These are phyloP conservation scores for Coemansia pectinata DNA, from an alignment of 192 early-diverging fungal genomes.

Conservation along the genomic window DNA sequence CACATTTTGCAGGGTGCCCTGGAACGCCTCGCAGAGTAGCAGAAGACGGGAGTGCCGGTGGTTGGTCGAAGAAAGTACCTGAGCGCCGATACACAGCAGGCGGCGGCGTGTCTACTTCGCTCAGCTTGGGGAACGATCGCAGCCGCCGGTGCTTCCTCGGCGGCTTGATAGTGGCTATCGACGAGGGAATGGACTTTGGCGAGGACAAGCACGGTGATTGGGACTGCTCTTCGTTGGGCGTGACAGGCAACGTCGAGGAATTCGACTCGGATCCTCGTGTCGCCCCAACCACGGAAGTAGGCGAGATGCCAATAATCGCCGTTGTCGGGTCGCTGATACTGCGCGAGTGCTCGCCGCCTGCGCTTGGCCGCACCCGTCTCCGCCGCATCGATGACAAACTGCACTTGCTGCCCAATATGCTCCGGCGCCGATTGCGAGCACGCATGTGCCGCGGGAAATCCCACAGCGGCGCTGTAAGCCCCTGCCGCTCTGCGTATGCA, in stretches of 20 bases:
- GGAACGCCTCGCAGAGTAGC: slow-evolving; percentile 37
- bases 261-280: slow-evolving; percentile 1
- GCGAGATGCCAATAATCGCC: slow-evolving; percentile 17
- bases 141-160: not conserved
- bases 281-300: not conserved
- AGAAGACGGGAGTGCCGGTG: not conserved
- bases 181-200: not conserved
- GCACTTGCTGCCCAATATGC: slow-evolving; percentile 45
- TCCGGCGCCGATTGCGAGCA: slow-evolving; percentile 35
- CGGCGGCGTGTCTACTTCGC: slow-evolving; percentile 3
- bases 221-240: not conserved
- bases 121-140: slow-evolving; percentile 20
- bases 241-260: not conserved
- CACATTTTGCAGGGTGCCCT: slow-evolving; percentile 19
- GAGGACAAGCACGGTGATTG: not conserved
- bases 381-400: slow-evolving; percentile 41
- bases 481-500: not conserved
- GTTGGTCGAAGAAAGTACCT: not conserved
- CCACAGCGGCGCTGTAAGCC: slow-evolving; percentile 10
- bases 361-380: slow-evolving; percentile 11
- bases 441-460: slow-evolving; percentile 40
- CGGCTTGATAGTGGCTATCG: slow-evolving; percentile 14
- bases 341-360: slow-evolving; percentile 28
- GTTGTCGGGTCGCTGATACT: slow-evolving; percentile 44
- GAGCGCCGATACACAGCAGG: not conserved